Conservation (phyloP, 495 filamentous ascomycete genomes). For the Beverwykella pulmonaria region DNA sequence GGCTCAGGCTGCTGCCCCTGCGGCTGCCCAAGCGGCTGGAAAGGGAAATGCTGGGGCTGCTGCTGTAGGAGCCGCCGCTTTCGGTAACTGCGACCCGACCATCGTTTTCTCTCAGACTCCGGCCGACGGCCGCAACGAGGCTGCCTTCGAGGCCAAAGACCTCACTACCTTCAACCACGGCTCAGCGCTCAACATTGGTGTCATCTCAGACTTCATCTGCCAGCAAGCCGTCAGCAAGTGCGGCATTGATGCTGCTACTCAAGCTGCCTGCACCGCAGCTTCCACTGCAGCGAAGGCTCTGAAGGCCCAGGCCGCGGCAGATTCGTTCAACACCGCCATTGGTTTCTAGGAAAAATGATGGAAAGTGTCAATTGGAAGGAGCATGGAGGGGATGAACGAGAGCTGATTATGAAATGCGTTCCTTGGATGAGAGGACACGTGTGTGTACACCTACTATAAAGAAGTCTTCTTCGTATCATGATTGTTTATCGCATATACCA, state of each 20-base stretch:
- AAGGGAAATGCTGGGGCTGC: not conserved
- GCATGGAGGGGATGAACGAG: not conserved
- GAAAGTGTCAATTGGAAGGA: not conserved
- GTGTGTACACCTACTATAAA: slow-evolving; percentile 4
- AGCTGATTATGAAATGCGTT: not conserved
- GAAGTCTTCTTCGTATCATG: slow-evolving; percentile 27
- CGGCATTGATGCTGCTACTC: slow-evolving; percentile 52
- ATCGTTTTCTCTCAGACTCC: slow-evolving; percentile 57
- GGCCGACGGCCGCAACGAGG: slow-evolving; percentile 56
- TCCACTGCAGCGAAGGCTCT: slow-evolving; percentile 46
- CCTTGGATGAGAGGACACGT: not conserved
- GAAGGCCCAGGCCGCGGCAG: slow-evolving; percentile 58
- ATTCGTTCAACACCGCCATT: slow-evolving; percentile 57
- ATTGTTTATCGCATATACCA: slow-evolving; percentile 32
- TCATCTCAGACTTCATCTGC: slow-evolving; percentile 62
- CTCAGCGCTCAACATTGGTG: slow-evolving; percentile 57
- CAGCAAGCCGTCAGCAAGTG: slow-evolving; percentile 56
- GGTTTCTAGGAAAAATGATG: slow-evolving; percentile 18
- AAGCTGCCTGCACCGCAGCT: slow-evolving; percentile 53
- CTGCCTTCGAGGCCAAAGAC: slow-evolving; percentile 56
- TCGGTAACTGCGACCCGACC: slow-evolving; percentile 54
- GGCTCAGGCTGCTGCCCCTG: not conserved
- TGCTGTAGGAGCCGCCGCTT: slow-evolving; percentile 45
- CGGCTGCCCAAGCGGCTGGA: not conserved
- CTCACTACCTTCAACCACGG: slow-evolving; percentile 60